Base-by-base conservation (phyloP, 2,329 filamentous ascomycete species). In the Emergomyces pasteurianus region DNA sequence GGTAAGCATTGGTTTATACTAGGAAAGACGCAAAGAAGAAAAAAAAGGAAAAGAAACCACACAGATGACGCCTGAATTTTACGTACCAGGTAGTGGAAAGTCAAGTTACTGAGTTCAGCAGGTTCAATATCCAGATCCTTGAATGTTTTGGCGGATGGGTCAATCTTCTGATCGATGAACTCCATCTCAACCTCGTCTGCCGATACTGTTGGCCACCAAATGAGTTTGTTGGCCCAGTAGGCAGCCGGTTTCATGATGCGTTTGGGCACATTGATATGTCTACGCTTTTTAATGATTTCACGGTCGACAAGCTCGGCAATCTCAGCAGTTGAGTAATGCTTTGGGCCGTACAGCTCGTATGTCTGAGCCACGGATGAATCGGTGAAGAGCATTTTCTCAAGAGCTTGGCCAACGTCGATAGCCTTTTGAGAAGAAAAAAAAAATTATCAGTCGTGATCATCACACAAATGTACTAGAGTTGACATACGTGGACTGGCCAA, bases 271-370 rank as follows among this genome's bases (percentile, higher is more conserved):
- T 99, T 97, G 77, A 99, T 83, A 77, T 96, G 92, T 66, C 89
- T 84, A 69, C 92, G 86, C 75, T 88, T 83, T 80, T 95, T 95
- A 80, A 88, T 84, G 67, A 96, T 96, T 79, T 99, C 94, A 66
- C 83, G 86, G 79, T 96, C 91, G 58, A 97, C 92, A 66, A 97
- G 75, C 69, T 88, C 84, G 56, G 89, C 87, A 67, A 99, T 90
- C 75, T 97, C 88, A 42, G 83, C 85, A 71, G 91, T 90, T 64
- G 86, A 90, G 81, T 97, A 97, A 71, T 96, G 84, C 76, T 87
- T 94, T 53, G 94, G 92, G 2, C 94, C 94, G 75, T 90, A 96
- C 18, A 99, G 86, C 78, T 99, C 94, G 70, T 83, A 99, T 0
- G 92, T 99, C 78, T 97, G 86, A 10, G 87, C 87, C 9, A 88